Percentiles rank a stretch among this genome's conserved stretches.
These are phyloP conservation scores for Sugiyamaella chiloensis DNA, from an alignment of 805 yeast genomes.

Conservation along the genomic window DNA sequence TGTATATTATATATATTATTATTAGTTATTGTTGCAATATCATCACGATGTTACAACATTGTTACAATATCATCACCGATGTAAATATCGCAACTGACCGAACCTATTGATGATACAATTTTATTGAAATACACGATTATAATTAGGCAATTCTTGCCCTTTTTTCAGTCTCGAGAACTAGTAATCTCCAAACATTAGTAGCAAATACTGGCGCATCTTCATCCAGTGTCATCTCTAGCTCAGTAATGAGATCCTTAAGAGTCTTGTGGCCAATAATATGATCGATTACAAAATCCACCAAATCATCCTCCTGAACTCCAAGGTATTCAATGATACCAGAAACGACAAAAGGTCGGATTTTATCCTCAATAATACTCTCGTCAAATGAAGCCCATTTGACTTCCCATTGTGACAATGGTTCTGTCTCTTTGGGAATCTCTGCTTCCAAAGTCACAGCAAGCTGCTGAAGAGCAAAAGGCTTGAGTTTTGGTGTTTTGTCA, in stretches of 20 bases:
- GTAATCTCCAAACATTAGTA: slow-evolving; percentile 26
- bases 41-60: no score
- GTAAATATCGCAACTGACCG: neutral
- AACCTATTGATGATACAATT: neutral
- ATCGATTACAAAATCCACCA: slow-evolving; percentile 30
- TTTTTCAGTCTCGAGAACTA: slow-evolving; percentile 25
- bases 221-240: slow-evolving; percentile 38
- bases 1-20: no score
- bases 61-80: no score
- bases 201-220: slow-evolving; percentile 40
- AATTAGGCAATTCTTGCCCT: no score
- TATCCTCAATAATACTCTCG: slow-evolving; percentile 20
- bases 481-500: neutral
- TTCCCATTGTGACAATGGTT: slow-evolving; percentile 22
- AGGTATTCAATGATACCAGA: slow-evolving; percentile 29
- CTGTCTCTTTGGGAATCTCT: slow-evolving; percentile 21
- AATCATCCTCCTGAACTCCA: slow-evolving; percentile 34
- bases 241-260: slow-evolving; percentile 27
- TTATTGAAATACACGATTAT: no score
- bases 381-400: slow-evolving; percentile 28
- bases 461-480: slow-evolving; percentile 5
- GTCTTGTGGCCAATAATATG: slow-evolving; percentile 26
- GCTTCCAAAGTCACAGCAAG: slow-evolving; percentile 8
- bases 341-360: slow-evolving; percentile 24
- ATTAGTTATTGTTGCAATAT: no score